These are phyloP conservation scores for Ceratocystis ficicola DNA, from an alignment of 2,329 filamentous ascomycete genomes.

Conservation along the genomic window DNA sequence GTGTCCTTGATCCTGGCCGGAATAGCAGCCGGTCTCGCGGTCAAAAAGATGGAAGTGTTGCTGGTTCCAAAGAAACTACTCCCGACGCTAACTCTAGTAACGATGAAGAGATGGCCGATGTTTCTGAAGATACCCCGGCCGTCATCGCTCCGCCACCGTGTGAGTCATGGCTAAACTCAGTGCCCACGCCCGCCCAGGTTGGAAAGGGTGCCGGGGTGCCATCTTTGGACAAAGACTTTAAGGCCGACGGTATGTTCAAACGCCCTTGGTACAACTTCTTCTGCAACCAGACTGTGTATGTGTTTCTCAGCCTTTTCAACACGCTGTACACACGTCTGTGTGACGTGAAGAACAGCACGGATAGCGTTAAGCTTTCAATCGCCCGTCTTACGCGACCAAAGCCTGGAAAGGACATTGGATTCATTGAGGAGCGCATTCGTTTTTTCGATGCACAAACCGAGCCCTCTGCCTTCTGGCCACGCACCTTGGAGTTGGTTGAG, in stretches of 20 bases:
- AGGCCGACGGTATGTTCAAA: slow-evolving; percentile 66
- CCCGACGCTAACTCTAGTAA: slow-evolving; percentile 68
- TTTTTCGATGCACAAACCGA: slow-evolving; percentile 56
- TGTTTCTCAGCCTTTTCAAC: slow-evolving; percentile 89
- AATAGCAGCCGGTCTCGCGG: slow-evolving; percentile 57
- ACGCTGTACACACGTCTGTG: slow-evolving; percentile 76
- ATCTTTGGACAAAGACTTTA: slow-evolving; percentile 52
- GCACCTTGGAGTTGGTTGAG: slow-evolving; percentile 74
- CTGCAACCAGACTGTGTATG: slow-evolving; percentile 80
- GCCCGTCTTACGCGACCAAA: slow-evolving; percentile 61
- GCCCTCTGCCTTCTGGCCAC: slow-evolving; percentile 61
- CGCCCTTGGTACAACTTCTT: slow-evolving; percentile 81
- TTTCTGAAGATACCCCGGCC: slow-evolving; percentile 47
- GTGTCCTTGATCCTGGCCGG: slow-evolving; percentile 67
- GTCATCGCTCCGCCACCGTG: slow-evolving; percentile 36
- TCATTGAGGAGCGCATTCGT: slow-evolving; percentile 65
- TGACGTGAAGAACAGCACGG: slow-evolving; percentile 69
- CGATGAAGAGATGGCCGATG: slow-evolving; percentile 62
- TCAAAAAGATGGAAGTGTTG: slow-evolving; percentile 70
- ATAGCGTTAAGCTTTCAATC: slow-evolving; percentile 61
- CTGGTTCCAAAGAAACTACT: slow-evolving; percentile 76
- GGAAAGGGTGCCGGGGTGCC: slow-evolving; percentile 32
- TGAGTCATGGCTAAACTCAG: slow-evolving; percentile 52
- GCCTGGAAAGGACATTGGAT: slow-evolving; percentile 69
- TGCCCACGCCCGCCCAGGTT: slow-evolving; percentile 45